Evolutionary conservation across 2,329 filamentous ascomycete genomes (phyloP).

Genomic region (Exserohilum rostratum): DNA sequence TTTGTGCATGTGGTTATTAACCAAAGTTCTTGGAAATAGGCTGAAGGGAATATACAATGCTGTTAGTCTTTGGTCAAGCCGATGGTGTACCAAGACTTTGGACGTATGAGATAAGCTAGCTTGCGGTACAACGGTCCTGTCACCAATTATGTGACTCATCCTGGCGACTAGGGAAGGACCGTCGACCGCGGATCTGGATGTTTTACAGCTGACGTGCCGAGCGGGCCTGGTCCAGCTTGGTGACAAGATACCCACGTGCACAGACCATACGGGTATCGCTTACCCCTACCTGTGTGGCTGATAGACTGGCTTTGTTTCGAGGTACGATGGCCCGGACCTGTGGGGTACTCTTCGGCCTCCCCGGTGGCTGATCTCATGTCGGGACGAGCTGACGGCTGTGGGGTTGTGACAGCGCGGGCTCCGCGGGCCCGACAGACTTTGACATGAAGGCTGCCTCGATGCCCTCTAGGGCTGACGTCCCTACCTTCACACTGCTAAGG

Average conservation of each 20-base stretch:
- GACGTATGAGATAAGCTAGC: background rate
- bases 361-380: background rate
- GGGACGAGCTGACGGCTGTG: background rate
- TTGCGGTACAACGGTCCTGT: background rate
- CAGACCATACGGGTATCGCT: slow-evolving; percentile 5
- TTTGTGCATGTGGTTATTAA: background rate
- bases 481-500: background rate
- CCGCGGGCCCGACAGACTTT: too few relatives aligned
- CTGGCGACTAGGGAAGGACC: background rate
- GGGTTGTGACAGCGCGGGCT: background rate
- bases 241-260: slow-evolving; percentile 4
- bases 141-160: background rate
- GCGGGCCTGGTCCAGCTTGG: background rate
- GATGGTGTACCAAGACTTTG: background rate
- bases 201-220: slow-evolving; percentile 13
- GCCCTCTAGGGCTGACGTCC: background rate
- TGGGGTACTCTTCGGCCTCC: slow-evolving; percentile 1
- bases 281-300: slow-evolving; percentile 3
- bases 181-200: slow-evolving; percentile 7
- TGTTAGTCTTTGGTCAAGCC: background rate
- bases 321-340: background rate
- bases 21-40: background rate
- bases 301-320: slow-evolving; percentile 1
- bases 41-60: background rate
- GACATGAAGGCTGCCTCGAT: background rate